These are phyloP conservation scores for Yarrowia sp. DNA, from an alignment of 805 yeast species.

Conservation along the genomic window DNA sequence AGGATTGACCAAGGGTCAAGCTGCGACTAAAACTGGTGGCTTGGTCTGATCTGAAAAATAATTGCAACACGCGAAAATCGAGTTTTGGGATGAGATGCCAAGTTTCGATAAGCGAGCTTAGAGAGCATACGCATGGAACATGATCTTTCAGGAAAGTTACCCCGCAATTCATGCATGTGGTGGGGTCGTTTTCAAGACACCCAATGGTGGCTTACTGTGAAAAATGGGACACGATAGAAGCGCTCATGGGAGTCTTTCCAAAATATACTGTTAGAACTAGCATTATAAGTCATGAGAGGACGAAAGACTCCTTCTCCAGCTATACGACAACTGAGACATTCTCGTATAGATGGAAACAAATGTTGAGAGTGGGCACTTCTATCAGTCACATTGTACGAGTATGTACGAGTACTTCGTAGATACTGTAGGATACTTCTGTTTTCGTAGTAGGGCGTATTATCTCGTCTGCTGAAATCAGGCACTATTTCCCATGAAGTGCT, in stretches of 20 bases:
- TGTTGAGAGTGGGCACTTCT: no score
- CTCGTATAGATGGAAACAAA: not conserved
- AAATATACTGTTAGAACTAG: no score
- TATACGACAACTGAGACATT: not conserved
- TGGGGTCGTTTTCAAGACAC: constrained; percentile 4
- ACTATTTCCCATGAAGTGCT: not conserved
- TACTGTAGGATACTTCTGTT: no score
- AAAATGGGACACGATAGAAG: not conserved
- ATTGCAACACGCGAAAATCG: not conserved
- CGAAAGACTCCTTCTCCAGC: not conserved
- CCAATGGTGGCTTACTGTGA: not conserved
- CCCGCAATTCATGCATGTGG: constrained; percentile 35
- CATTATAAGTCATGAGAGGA: no score
- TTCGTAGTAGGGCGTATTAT: no score
- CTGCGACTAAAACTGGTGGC: not conserved
- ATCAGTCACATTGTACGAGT: no score
- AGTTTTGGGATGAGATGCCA: not conserved
- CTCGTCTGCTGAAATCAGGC: no score
- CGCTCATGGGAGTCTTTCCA: no score
- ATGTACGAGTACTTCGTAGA: no score
- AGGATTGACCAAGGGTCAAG: not conserved
- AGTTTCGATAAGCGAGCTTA: constrained; percentile 11
- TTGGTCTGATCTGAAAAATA: not conserved
- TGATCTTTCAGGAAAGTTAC: constrained; percentile 20
- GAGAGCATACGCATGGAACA: constrained; percentile 25